A percentile compares a stretch with the other conserved stretches of the same genome.
Evolutionary conservation across 768 basidiomycete genomes (phyloP).

Genomic region (Suillus plorans): DNA sequence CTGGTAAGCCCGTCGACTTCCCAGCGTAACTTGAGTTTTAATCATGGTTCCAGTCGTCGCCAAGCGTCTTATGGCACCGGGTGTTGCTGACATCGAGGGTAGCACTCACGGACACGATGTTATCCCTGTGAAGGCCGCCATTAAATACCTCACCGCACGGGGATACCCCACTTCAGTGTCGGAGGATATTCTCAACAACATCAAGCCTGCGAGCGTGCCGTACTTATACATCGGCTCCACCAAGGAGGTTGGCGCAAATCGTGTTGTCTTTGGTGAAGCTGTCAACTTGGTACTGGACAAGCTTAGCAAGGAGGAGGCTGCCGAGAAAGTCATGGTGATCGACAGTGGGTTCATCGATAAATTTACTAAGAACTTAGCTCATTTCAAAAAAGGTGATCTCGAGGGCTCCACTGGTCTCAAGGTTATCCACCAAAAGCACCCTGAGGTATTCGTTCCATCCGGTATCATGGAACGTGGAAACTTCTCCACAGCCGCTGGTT

Average conservation of each 20-base stretch:
- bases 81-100: slow-evolving; percentile 76
- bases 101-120: slow-evolving; percentile 82
- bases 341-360: slow-evolving; percentile 52
- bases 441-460: slow-evolving; percentile 83
- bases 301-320: slow-evolving; percentile 73
- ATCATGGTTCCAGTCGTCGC: slow-evolving; percentile 50
- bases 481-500: slow-evolving; percentile 82
- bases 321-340: slow-evolving; percentile 82
- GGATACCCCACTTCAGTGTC: slow-evolving; percentile 53
- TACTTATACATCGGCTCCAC: slow-evolving; percentile 71
- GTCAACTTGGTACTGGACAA: slow-evolving; percentile 77
- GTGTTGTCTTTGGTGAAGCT: slow-evolving; percentile 83
- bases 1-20: slow-evolving; percentile 43
- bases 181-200: slow-evolving; percentile 55
- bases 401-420: slow-evolving; percentile 91
- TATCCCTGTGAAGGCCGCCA: slow-evolving; percentile 76
- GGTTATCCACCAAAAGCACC: slow-evolving; percentile 86
- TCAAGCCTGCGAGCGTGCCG: slow-evolving; percentile 55
- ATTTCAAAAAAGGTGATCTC: slow-evolving; percentile 57
- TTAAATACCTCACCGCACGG: slow-evolving; percentile 67
- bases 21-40: background rate
- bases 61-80: slow-evolving; percentile 69
- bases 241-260: slow-evolving; percentile 76
- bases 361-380: background rate
- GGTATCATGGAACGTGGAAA: slow-evolving; percentile 88